These are phyloP conservation scores for Bromus sterilis DNA, from an alignment of 176 grass and related monocot genomes.

Conservation along the genomic window DNA sequence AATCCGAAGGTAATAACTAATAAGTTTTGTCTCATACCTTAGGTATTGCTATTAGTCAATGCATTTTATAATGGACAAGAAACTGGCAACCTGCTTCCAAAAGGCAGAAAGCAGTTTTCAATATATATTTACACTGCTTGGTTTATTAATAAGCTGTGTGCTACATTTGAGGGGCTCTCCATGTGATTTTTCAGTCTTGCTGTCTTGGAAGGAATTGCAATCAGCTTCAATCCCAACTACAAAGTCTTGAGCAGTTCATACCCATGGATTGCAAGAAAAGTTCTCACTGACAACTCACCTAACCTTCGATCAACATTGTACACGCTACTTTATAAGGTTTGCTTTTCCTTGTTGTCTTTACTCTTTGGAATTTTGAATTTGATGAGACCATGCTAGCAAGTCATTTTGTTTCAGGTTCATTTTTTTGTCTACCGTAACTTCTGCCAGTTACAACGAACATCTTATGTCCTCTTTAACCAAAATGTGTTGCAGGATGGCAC, in stretches of 20 bases:
- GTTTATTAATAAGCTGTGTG: not conserved
- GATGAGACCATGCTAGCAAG: not conserved
- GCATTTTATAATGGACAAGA: not conserved
- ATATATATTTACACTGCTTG: not conserved
- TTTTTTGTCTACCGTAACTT: constrained; percentile 20
- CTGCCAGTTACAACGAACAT: constrained; percentile 16
- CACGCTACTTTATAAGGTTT: constrained; percentile 91
- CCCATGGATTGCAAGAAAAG: constrained; percentile 99
- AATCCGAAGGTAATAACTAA: constrained; percentile 83
- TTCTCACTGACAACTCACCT: constrained; percentile 90
- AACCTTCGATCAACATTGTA: constrained; percentile 75
- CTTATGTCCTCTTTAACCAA: constrained; percentile 14
- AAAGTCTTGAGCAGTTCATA: constrained; percentile 97
- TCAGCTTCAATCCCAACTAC: constrained; percentile 88
- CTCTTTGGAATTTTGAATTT: not conserved
- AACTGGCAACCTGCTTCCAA: not conserved
- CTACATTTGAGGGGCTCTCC: not conserved
- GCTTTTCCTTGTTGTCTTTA: not conserved
- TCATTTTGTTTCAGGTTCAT: not conserved
- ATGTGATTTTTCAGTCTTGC: constrained; percentile 73
- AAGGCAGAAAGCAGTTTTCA: not conserved
- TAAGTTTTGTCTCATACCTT: not conserved
- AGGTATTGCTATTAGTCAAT: not conserved
- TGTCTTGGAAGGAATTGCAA: constrained; percentile 92
- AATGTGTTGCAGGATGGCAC: constrained; percentile 55